Conservation (phyloP, 164 flowering plant genomes). For the Euptelea pleiosperma region DNA sequence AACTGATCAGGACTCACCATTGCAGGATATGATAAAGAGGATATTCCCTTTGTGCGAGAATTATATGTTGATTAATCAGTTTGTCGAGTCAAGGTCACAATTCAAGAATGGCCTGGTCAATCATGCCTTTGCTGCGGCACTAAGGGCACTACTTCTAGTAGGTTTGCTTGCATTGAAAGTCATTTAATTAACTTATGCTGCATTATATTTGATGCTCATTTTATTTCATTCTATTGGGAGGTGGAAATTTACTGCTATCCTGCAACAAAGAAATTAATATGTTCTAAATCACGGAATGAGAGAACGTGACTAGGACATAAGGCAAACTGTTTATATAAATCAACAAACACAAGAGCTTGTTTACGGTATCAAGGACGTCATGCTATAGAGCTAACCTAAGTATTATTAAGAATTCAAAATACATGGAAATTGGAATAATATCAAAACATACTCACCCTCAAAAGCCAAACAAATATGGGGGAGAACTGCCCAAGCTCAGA, state of each 20-base stretch:
- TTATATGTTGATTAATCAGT: constrained; percentile 70
- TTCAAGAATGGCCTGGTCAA: constrained; percentile 93
- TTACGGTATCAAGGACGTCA: no score
- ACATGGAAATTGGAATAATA: not conserved
- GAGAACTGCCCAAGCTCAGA: constrained; percentile 97
- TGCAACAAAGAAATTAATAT: constrained; percentile 24
- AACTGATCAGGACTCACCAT: constrained; percentile 6
- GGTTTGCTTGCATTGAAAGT: constrained; percentile 24
- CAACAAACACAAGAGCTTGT: not conserved
- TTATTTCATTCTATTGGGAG: constrained; percentile 1
- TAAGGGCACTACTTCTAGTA: constrained; percentile 85
- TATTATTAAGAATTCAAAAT: constrained; percentile 1
- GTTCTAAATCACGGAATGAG: constrained; percentile 4
- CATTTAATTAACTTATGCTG: not conserved
- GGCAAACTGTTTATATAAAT: not conserved
- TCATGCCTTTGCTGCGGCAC: constrained; percentile 99
- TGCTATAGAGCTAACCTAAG: not conserved
- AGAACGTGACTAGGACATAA: not conserved
- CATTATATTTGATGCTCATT: not conserved
- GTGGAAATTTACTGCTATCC: no score
- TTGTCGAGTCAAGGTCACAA: constrained; percentile 92
- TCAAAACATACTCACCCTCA: constrained; percentile 56
- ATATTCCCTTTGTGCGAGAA: constrained; percentile 86
- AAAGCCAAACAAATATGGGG: constrained; percentile 97
- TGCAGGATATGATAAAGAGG: constrained; percentile 84